These are phyloP conservation scores for Jasminum sambac DNA, from an alignment of 257 asterid genomes.

Conservation along the genomic window DNA sequence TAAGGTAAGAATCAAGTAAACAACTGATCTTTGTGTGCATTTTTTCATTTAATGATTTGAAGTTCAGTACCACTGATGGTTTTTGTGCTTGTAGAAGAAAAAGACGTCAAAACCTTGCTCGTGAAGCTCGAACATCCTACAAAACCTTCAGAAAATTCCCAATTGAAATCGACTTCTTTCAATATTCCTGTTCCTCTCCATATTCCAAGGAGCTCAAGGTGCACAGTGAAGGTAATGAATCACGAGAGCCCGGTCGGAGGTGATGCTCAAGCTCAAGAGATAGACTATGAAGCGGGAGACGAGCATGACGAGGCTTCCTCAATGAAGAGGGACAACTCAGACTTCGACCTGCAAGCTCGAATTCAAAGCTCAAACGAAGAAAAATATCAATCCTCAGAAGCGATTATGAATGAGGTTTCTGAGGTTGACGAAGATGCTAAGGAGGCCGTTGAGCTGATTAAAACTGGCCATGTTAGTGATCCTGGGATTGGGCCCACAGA, in stretches of 20 bases:
- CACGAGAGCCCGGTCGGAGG: conserved; percentile 53
- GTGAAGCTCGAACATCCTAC: conserved; percentile 39
- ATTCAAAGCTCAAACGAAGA: conserved; percentile 29
- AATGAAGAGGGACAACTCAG: conserved; percentile 43
- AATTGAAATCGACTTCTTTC: conserved; percentile 44
- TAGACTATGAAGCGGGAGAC: conserved; percentile 59
- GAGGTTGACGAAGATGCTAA: conserved; percentile 24
- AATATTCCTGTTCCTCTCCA: conserved; percentile 47
- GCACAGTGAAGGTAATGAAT: conserved; percentile 50
- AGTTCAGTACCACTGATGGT: not conserved
- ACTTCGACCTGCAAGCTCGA: conserved; percentile 42
- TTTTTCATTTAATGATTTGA: not conserved
- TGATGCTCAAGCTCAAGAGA: conserved; percentile 40
- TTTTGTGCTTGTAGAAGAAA: conserved; percentile 34
- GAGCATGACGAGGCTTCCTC: conserved; percentile 50
- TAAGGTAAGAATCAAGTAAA: conserved; percentile 34
- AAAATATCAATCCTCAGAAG: conserved; percentile 24
- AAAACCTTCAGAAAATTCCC: conserved; percentile 35
- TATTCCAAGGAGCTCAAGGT: conserved; percentile 34
- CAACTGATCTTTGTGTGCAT: not conserved
- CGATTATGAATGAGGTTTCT: conserved; percentile 10
- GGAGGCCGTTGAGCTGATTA: conserved; percentile 28
- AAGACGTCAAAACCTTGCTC: conserved; percentile 30
- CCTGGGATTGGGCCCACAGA: conserved; percentile 50
- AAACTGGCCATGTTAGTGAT: conserved; percentile 62